phyloP scores from a whole-genome alignment of 768 basidiomycete genomes.

The Suillus fuscotomentosus region DNA sequence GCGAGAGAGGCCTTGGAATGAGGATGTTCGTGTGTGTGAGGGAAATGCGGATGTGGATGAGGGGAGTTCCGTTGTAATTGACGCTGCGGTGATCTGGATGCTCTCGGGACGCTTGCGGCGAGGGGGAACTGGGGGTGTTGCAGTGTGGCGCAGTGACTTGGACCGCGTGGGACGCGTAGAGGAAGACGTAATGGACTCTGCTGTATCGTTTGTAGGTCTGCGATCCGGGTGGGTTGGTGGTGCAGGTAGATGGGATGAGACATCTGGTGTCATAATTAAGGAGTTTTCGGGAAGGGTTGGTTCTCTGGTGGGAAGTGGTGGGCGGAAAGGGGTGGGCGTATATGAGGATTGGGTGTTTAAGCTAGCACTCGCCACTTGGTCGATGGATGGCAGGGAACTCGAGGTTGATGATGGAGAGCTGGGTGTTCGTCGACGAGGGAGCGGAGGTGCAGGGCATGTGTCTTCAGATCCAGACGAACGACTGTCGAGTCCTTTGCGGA shows the following conservation, averaged over 20 bases:
- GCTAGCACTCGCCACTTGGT: conserved; percentile 41
- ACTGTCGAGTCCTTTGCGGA: not conserved
- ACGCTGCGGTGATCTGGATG: conserved; percentile 42
- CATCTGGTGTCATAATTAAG: conserved; percentile 25
- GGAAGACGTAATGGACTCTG: conserved; percentile 25
- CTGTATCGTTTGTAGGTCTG: conserved; percentile 29
- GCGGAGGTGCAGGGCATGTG: conserved; percentile 24
- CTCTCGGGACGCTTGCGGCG: conserved; percentile 63
- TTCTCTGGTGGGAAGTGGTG: conserved; percentile 22
- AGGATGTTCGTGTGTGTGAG: conserved; percentile 16
- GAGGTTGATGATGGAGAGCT: conserved; percentile 35
- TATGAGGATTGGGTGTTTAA: conserved; percentile 17
- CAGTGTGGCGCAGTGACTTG: conserved; percentile 52
- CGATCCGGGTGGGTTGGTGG: conserved; percentile 60
- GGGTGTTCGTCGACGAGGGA: conserved; percentile 36
- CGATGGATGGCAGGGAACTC: conserved; percentile 36
- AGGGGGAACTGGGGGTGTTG: conserved; percentile 38
- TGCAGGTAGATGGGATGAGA: conserved; percentile 31
- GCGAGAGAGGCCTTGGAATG: conserved; percentile 32
- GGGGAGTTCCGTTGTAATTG: conserved; percentile 14
- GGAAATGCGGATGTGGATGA: not conserved
- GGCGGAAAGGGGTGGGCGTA: conserved; percentile 15
- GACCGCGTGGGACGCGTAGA: conserved; percentile 47
- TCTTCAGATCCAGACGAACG: conserved; percentile 19
- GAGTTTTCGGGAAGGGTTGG: not conserved